Conservation (phyloP, 768 basidiomycete species). For the Boletus pseudo-olivaceus region DNA sequence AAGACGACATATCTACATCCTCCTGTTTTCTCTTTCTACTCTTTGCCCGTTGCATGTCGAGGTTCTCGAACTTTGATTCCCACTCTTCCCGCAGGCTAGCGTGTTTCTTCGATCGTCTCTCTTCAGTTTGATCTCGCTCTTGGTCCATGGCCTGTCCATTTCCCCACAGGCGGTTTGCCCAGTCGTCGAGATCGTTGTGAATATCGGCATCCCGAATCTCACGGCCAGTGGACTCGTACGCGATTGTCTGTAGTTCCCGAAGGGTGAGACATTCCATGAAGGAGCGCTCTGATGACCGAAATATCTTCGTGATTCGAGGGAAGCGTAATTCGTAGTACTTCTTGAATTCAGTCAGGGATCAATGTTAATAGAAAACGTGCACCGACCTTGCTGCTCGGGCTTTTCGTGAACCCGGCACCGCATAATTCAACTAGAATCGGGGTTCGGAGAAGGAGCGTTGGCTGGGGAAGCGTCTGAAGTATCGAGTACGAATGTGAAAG, state of each 20-base stretch:
- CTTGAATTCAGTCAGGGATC: neutral
- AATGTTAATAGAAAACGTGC: neutral
- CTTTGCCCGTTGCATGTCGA: conserved; percentile 22
- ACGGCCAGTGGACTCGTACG: conserved; percentile 50
- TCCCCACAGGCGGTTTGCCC: conserved; percentile 38
- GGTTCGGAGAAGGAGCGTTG: conserved; percentile 51
- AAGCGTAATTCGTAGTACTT: conserved; percentile 85
- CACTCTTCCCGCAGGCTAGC: conserved; percentile 35
- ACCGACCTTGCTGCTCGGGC: conserved; percentile 52
- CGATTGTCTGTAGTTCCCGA: conserved; percentile 50
- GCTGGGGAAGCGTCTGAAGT: conserved; percentile 45
- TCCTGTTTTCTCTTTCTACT: conserved; percentile 19
- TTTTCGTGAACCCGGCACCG: conserved; percentile 81
- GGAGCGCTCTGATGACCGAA: conserved; percentile 56
- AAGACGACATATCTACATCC: conserved; percentile 26
- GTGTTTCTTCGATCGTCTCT: conserved; percentile 39
- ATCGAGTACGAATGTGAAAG: conserved; percentile 58
- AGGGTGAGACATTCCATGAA: conserved; percentile 57
- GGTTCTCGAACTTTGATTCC: conserved; percentile 38
- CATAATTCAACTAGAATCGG: conserved; percentile 72
- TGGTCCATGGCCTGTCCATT: conserved; percentile 38
- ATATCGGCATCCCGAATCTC: conserved; percentile 36
- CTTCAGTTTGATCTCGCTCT: conserved; percentile 10
- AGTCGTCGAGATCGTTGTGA: conserved; percentile 51
- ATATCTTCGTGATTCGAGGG: conserved; percentile 72